Evolutionary conservation across 75 land plant genomes (phyloP), one percentile per base, ranked within the genome.

Genomic region (Cunninghamia lanceolata): DNA sequence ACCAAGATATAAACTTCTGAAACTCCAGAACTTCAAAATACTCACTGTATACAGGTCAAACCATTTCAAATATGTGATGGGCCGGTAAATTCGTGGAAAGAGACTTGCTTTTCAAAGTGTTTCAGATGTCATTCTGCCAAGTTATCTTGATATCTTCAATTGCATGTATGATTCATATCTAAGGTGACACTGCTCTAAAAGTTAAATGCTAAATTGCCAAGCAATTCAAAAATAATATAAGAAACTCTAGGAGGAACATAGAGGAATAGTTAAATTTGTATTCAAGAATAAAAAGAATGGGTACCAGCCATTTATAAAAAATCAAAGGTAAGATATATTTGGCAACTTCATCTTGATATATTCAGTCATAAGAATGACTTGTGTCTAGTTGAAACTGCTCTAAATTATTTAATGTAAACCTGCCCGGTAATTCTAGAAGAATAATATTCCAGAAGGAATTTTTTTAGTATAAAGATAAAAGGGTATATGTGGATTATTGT

Each of bases 1-100:
- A 83, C 84, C 66, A 19, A 82, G 5, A n/a, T 52, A 15, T 42
- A 80, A 80, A n/a, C 32, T 42, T 80, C 43, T 40, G 80, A 77
- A 77, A 40, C 19, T 45, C 47, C 52, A 43, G 25, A 80, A 32
- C 4, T 43, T 45, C 47, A 80, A 28, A 80, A 80, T 47, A 79
- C 9, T 2, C 82, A 28, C n/a, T 40, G 9, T 21, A 43, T 40
- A 43, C 15, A 80, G 50, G 34, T 13, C 4, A 80, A 80, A 28
- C 52, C 28, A 42, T 43, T 28, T n/a, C n/a, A 79, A 42, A 43
- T 79, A 80, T 80, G 45, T n/a, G 50, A 43, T 43, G 14, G 5
- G 42, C 30, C 45, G 2, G 10, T 73, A 73, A 73, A 34, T 73
- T 73, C 75, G 11, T 73, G 75, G 25, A 40, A n/a, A 80, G 50